Evolutionary conservation across 345 rosid genomes (phyloP), one percentile per base, ranked within the genome.

Genomic region (Schrenkiella parvula): DNA sequence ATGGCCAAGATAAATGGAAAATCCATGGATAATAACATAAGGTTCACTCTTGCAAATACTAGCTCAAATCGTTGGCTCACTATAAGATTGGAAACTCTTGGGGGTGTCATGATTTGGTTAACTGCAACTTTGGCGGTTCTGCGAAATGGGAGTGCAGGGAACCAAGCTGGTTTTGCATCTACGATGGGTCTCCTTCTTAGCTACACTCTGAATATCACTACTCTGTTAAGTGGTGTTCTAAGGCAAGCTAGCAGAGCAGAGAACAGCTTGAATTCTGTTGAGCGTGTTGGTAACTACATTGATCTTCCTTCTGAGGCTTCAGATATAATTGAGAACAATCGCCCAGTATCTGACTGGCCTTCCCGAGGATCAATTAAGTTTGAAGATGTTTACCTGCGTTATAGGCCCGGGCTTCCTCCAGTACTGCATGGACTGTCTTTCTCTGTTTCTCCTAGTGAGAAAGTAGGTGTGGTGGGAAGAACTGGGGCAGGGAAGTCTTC

Each of bases 401-500:
- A 95, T 53, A 83, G 96, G 75, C 87, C 90, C n/a, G 99, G 88
- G 79, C 99, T 88, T 82, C 93, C 96, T 42, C 92, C 89, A 10
- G 95, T 91, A 37, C 72, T 91, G 66, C 91, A 86, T 81, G 98
- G 97, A 25, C 71, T 95, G 59, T 80, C 95, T 25, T 87, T 88
- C 32, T 22, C 56, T 6, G 78, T 86, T 64, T 79, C 87, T 50
- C 88, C 97, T 1, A 78, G 85, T 78, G 92, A 89, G 84, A 91
- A 88, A 82, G 76, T 89, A 64, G 97, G 99, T 42, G 87, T 95
- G 32, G 99, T 91, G 51, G 97, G 99, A 80, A 89, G 99, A 87
- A 91, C 96, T 55, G 99, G 99, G 44, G 96, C 95, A 1, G 97
- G 97, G 37, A 95, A 95, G 78, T 91, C 97, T 62, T 91, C 97